Evolutionary conservation across 805 yeast genomes (phyloP), one percentile per base, ranked within the genome.

Genomic region (Tetrapisispora arboricola): DNA sequence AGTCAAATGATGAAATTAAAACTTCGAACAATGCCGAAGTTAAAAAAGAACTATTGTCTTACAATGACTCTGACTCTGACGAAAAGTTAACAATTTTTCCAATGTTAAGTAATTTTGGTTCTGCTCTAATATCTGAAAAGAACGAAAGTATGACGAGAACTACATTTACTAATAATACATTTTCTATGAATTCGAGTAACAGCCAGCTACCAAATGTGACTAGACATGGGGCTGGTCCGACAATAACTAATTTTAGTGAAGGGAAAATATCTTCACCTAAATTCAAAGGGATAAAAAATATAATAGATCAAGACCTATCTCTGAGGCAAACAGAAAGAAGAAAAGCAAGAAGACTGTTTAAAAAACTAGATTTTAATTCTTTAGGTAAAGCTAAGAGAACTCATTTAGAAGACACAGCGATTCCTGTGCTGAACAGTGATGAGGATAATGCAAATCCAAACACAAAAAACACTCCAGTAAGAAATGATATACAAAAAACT

Each of bases 331-430:
- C 52, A 6, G 55, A 51, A 33, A 44, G 61, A 30, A 45, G 61
- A 38, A 49, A 49, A 32, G 52, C 45, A 32, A 53, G 55, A 39
- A 35, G 61, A 33, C 50, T 60, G 30, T 46, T 57, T 22, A 50
- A 48, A 33, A 51, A 51, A 22, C 45, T 48, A 16, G 49, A 60
- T 38, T 41, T 49, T 35, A 50, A 45, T 11, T 42, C 45, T 22
- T 39, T 60, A 13, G 64, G 64, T 0, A 63, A 62, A 6, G 64
- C 64, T 5, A 55, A 57, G 41, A 51, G 64, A 40, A 51, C 59
- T 48, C 17, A 43, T 41, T 17, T 32, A 29, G 36, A 27, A 17
- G 12, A 35, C 12, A 15, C 27, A 18, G 20, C 21, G 11, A 18
- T 19, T 17, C n/a, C n/a, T n/a, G n/a, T n/a, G n/a, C n/a, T n/a